Base-by-base conservation (phyloP, 768 basidiomycete genomes). In the Hypholoma fasciculare region DNA sequence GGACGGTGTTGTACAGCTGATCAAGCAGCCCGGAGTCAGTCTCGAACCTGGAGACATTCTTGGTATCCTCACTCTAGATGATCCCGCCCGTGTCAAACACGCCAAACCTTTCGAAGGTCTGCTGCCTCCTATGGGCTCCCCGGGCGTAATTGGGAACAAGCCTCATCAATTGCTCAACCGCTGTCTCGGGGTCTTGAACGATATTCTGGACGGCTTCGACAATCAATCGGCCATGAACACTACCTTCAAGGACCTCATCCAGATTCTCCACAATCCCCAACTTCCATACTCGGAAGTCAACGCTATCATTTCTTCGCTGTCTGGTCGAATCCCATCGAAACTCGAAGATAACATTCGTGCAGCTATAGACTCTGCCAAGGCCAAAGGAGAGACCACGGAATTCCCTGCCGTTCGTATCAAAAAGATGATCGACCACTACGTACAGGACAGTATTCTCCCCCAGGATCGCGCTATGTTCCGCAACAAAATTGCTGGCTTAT, bases 31-130 rank as follows among this genome's bases (percentile, higher is more conserved):
- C 56, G 97, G 97, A 66, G 93, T 96, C 69, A 95, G 93, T 63
- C 84, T 99, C 54, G 93, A 96, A 62, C 94, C 96, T 12, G 97
- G 97, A 23, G 97, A 98, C 72, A 95, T 99, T 56, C 86, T 99
- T 58, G 97, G 97, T 74, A 96, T 98, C 67, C 82, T 98, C 56
- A 92, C 94, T 8, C 85, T 98, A 57, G 97, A 98, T 67, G 96
- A 98, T 71, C 97, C 96, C 39, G 83, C 86, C 57, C 94, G 94
- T 56, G 97, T 98, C 69, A 97, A 94, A 70, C 96, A 98, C 69
- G 96, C 97, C 58, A 98, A 96, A 76, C 96, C 96, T 2, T 98
- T 98, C 71, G 95, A 98, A 67, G 95, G 94, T 53, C 88, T 95
- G 44, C 85, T 98, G 11, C 93, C 96, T 14, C 65, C 85, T 16